Base-by-base conservation (phyloP, 192 early-diverging fungal species). In the Gamsiella multidivaricata region DNA sequence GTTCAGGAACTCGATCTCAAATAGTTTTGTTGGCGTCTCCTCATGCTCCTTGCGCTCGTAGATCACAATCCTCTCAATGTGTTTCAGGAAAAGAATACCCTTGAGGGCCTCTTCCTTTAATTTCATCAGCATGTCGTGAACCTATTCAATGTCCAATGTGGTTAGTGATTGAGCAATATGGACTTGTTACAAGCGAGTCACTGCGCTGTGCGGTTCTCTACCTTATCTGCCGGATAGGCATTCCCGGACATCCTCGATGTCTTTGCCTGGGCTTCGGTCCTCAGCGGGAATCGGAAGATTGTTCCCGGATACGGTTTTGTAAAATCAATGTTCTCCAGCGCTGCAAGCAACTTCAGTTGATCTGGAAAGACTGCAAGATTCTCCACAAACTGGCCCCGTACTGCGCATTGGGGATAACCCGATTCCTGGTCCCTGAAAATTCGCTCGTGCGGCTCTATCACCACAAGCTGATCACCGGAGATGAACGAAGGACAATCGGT, bases 271-370 rank as follows among this genome's bases (percentile, higher is more conserved):
- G 53, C 42, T 11, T 50, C 14, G 11, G 81, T 83, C n/a, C 80
- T 76, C 5, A 83, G 60, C 12, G 81, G 80, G 49, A 76, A 82
- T 6, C 81, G 63, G 25, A 83, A 83, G 14, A 83, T 42, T 0
- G 81, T 83, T 22, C 81, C 81, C 11, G 55, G 12, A 52, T 69
- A 83, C 3, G 58, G 12, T 15, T 42, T 45, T 6, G 69, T 37
- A 23, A 81, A 78, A 12, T 81, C 79, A 11, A 74, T 81, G n/a
- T 76, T 51, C 2, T 65, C 61, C 31, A 54, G 23, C 4, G 34
- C 61, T 3, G 54, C 22, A 56, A 83, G 82, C 0, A 66, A 7
- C 23, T 41, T 64, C 11, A 83, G 59, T 20, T 83, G 81, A 23
- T 74, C 63, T 1, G 70, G 52, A 45, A 61, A 79, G 0, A 45